Evolutionary conservation across 2,329 filamentous ascomycete genomes (phyloP).

Genomic region (Dactylellina haptotyla): DNA sequence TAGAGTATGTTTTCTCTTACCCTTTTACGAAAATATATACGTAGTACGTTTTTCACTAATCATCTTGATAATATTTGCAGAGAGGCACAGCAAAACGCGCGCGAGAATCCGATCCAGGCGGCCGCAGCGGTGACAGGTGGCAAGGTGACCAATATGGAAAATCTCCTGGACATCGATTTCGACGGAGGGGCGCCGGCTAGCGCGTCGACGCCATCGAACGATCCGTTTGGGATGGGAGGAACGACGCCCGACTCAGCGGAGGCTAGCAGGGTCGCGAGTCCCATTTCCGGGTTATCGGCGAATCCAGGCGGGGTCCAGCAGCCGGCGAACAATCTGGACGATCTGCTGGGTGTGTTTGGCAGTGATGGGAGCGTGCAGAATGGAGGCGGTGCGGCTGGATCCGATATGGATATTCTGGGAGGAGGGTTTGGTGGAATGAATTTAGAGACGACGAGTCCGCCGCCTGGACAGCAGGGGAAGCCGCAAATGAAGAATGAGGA

Average conservation of each 20-base stretch:
- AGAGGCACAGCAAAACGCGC: constrained; percentile 90
- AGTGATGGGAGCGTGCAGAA: constrained; percentile 61
- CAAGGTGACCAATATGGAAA: constrained; percentile 80
- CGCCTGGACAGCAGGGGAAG: constrained; percentile 65
- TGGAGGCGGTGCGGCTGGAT: constrained; percentile 56
- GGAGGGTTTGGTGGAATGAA: constrained; percentile 87
- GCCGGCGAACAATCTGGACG: constrained; percentile 74
- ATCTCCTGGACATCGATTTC: constrained; percentile 94
- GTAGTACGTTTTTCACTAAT: background rate
- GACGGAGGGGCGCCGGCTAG: constrained; percentile 93
- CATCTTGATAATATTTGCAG: constrained; percentile 58
- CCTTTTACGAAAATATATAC: background rate
- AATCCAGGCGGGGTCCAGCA: constrained; percentile 58
- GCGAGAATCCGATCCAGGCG: constrained; percentile 92
- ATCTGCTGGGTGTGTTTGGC: constrained; percentile 79
- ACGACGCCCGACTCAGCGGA: constrained; percentile 73
- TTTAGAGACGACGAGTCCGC: constrained; percentile 73
- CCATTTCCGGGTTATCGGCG: constrained; percentile 64
- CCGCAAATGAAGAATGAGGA: constrained; percentile 68
- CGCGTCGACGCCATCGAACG: constrained; percentile 72
- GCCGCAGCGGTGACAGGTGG: constrained; percentile 69
- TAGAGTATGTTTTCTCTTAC: constrained; percentile 69
- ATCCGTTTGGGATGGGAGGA: constrained; percentile 60
- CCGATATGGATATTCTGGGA: constrained; percentile 72
- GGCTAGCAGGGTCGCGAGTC: constrained; percentile 74